Evolutionary conservation across 2,329 filamentous ascomycete genomes (phyloP), one percentile per base, ranked within the genome.

Genomic region (Neofusicoccum sp.): DNA sequence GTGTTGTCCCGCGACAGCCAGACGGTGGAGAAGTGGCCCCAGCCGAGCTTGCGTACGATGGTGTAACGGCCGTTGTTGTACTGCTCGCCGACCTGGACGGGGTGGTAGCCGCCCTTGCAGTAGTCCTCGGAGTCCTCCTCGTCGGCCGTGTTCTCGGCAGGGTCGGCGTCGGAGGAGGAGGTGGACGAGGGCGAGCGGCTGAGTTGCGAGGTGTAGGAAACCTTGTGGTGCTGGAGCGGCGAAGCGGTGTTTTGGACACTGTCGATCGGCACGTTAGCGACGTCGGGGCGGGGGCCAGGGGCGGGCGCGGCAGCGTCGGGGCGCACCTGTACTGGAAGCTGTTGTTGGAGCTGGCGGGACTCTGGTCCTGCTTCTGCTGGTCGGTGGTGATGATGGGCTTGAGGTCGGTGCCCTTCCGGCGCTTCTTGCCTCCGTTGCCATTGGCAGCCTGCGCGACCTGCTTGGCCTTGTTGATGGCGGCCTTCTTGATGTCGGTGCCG

Each of bases 101-200:
- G 95, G 73, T 99, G 95, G 77, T 98, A 99, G 63, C 95, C 95
- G 71, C 95, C 95, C 79, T 98, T 98, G 85, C 93, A 97, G 81
- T 99, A 99, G 77, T 99, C 95, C 78, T 98, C 93, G 49, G 91
- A 96, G 77, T 99, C 95, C 79, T 99, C 95, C 79, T 99, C 95
- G 74, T 98, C 95, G 72, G 93, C 93, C 40, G 93, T 96, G 73
- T 95, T 93, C 71, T 97, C 93, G 76, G 89, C 86, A 68, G 86
- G 84, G 63, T 78, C 79, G 74, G 96, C 93, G 77, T 93, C 92
- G 68, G 86, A 87, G 48, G 90, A 90, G 63, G 88, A 90, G 60
- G 87, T 85, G 58, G 90, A 89, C 57, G 89, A 89, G 62, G 90
- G 89, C 64, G 91, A 93, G 69, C 88, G 83, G 82, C 79, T 87